phyloP scores from a whole-genome alignment of 2,329 filamentous ascomycete species.

The Epichloe gansuensis region DNA sequence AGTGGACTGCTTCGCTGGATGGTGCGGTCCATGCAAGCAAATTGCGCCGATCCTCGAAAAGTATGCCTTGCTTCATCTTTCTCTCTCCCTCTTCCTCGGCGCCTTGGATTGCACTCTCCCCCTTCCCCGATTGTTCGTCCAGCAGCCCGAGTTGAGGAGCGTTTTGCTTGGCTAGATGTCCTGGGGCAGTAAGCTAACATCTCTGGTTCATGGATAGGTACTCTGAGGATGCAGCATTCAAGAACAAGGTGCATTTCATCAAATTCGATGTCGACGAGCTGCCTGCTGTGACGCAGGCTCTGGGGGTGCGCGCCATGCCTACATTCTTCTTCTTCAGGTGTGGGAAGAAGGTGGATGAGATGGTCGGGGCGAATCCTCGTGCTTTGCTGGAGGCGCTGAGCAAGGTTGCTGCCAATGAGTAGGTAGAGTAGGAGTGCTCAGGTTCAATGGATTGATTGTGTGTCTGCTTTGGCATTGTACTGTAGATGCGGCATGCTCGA shows the following conservation, averaged over 20 bases:
- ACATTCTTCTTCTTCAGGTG: conserved; percentile 78
- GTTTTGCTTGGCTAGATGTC: too few relatives aligned
- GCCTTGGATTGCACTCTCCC: too few relatives aligned
- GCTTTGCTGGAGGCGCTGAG: conserved; percentile 32
- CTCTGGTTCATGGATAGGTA: conserved; percentile 7
- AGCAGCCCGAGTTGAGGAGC: too few relatives aligned
- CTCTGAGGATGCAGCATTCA: conserved; percentile 30
- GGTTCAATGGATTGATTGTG: too few relatives aligned
- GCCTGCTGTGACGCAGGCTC: conserved; percentile 59
- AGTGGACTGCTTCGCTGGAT: conserved; percentile 77
- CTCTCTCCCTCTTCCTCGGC: neutral
- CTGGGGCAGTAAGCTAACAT: neutral
- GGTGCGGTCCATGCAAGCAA: conserved; percentile 90
- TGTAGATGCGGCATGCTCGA: neutral
- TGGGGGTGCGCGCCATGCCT: conserved; percentile 80
- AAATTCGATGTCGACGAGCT: conserved; percentile 85
- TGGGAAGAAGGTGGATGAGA: conserved; percentile 56
- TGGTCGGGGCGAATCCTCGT: conserved; percentile 69
- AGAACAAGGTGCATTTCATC: conserved; percentile 58
- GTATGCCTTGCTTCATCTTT: conserved; percentile 5
- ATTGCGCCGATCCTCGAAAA: conserved; percentile 58
- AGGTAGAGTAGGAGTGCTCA: neutral
- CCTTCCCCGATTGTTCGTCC: too few relatives aligned
- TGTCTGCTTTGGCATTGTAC: neutral
- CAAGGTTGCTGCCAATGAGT: conserved; percentile 2